These are phyloP conservation scores for Aspergillus sergii DNA, from an alignment of 2,329 filamentous ascomycete species.

Conservation along the genomic window DNA sequence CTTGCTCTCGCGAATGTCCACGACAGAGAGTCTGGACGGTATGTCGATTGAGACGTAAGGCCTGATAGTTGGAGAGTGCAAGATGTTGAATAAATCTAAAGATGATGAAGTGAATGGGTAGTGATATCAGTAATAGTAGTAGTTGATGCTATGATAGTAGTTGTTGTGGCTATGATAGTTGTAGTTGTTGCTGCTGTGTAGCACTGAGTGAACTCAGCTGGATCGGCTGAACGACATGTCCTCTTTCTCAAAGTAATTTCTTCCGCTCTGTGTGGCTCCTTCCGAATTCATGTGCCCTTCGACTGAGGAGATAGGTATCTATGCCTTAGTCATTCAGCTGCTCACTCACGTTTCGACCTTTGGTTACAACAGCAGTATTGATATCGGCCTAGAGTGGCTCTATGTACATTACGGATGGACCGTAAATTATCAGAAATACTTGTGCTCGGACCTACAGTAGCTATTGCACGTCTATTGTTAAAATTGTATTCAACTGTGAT, in stretches of 20 bases:
- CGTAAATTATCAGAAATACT: fast-evolving
- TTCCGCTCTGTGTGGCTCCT: not conserved
- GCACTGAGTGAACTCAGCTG: not conserved
- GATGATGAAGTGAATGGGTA: not conserved
- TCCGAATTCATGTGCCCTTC: not conserved
- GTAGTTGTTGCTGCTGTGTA: not conserved
- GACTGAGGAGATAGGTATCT: not conserved
- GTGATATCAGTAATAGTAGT: not conserved
- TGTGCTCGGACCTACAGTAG: too few species aligned
- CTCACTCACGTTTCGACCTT: not conserved
- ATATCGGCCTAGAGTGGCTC: too few species aligned
- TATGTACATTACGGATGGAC: too few species aligned
- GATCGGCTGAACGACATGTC: not conserved
- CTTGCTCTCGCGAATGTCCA: not conserved
- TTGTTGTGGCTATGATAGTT: not conserved
- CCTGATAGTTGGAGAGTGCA: not conserved
- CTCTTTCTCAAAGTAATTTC: not conserved
- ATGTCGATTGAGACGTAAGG: not conserved
- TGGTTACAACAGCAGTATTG: too few species aligned
- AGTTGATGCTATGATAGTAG: not conserved
- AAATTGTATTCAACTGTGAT: too few species aligned
- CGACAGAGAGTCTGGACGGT: not conserved
- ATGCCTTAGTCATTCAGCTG: not conserved
- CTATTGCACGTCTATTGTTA: too few species aligned
- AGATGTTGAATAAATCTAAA: not conserved